Percentiles rank a stretch among this genome's conserved stretches.
Evolutionary conservation across 192 early-diverging fungal genomes (phyloP).

Genomic region (Backusella tarrabulga): DNA sequence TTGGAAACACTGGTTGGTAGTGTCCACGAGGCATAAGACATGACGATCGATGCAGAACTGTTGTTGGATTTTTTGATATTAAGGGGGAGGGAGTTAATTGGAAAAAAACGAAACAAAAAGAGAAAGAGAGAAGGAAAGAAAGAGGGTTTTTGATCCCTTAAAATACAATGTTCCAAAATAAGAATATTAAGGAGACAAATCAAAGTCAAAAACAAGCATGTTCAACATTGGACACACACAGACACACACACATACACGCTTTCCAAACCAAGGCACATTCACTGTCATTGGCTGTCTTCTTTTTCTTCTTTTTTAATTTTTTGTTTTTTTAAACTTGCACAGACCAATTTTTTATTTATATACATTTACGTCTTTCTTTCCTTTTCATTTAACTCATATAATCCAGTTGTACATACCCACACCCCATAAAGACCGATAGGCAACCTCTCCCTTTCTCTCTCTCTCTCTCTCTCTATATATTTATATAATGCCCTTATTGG

Average conservation of each 20-base stretch:
- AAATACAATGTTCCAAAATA: background rate
- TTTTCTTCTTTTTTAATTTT: background rate
- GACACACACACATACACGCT: background rate
- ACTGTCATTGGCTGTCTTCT: background rate
- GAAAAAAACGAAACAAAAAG: background rate
- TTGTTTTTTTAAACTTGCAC: background rate
- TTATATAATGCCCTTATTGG: conserved; percentile 14
- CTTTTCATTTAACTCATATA: background rate
- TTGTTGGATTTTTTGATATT: background rate
- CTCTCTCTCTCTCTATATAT: too few relatives aligned
- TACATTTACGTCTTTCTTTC: background rate
- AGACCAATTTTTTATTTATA: conserved; percentile 4
- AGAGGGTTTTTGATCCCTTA: background rate
- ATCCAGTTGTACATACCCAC: background rate
- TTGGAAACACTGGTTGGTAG: background rate
- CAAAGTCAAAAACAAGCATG: too few relatives aligned
- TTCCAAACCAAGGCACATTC: conserved; percentile 1
- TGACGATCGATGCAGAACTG: background rate
- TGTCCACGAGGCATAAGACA: background rate
- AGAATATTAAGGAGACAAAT: background rate
- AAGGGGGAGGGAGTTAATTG: background rate
- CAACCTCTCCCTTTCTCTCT: background rate
- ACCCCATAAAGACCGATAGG: background rate
- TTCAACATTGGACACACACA: background rate
- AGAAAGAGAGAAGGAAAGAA: background rate